Percentiles rank a stretch among this genome's conserved stretches.
These are phyloP conservation scores for Xylaria polymorpha DNA, from an alignment of 2,329 filamentous ascomycete species.

Conservation along the genomic window DNA sequence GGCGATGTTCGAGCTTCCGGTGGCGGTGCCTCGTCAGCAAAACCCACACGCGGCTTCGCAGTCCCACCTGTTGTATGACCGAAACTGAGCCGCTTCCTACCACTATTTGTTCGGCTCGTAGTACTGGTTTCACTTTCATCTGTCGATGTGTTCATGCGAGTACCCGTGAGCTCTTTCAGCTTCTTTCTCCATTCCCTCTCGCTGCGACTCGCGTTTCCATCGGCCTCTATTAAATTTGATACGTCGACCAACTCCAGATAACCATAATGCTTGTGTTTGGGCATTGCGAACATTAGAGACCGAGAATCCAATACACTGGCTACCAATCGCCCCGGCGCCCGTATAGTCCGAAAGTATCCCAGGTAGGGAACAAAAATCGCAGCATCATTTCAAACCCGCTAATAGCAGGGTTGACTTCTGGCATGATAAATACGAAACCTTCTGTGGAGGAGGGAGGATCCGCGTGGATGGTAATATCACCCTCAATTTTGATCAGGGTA, in stretches of 20 bases:
- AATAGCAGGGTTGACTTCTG: conserved; percentile 90
- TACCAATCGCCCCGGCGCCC: conserved; percentile 85
- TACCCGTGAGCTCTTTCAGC: conserved; percentile 87
- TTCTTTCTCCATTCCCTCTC: conserved; percentile 91
- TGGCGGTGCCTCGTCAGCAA: conserved; percentile 62
- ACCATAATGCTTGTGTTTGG: conserved; percentile 85
- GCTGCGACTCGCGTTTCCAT: conserved; percentile 80
- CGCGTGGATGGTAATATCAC: conserved; percentile 86
- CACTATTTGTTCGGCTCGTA: conserved; percentile 66
- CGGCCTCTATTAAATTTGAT: conserved; percentile 78
- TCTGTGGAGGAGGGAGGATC: conserved; percentile 82
- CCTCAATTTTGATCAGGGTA: conserved; percentile 93
- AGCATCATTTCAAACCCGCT: conserved; percentile 96
- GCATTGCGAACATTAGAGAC: conserved; percentile 98
- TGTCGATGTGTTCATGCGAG: conserved; percentile 75
- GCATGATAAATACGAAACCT: conserved; percentile 98
- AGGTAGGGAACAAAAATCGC: conserved; percentile 90
- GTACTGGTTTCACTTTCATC: conserved; percentile 59
- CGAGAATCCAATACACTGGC: conserved; percentile 87
- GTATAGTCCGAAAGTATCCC: conserved; percentile 91
- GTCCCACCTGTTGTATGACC: conserved; percentile 52
- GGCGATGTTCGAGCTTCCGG: conserved; percentile 64
- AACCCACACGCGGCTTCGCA: conserved; percentile 64
- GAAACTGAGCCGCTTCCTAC: conserved; percentile 68
- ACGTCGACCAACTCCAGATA: conserved; percentile 93